phyloP scores from a whole-genome alignment of 1,284 basidiomycete species.

The Fistulina hepatica region DNA sequence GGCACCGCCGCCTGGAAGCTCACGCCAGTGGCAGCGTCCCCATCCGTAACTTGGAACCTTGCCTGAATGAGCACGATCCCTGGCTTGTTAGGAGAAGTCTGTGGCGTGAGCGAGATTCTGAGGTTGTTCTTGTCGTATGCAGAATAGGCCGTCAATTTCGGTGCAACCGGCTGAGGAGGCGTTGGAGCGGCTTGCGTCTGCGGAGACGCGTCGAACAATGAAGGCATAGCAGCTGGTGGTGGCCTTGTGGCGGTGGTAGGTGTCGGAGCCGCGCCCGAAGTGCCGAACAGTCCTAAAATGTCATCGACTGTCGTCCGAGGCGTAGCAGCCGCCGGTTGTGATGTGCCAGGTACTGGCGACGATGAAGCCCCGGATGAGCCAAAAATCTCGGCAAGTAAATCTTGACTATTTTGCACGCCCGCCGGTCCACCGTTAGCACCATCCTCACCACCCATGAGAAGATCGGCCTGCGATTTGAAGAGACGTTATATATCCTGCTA shows the following conservation, averaged over 20 bases:
- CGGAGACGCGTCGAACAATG: constrained; percentile 23
- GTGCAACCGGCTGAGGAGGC: constrained; percentile 29
- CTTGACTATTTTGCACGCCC: constrained; percentile 65
- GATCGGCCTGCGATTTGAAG: constrained; percentile 39
- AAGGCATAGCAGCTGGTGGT: constrained; percentile 24
- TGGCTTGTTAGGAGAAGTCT: constrained; percentile 66
- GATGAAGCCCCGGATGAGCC: constrained; percentile 34
- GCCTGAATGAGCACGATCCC: constrained; percentile 88
- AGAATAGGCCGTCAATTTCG: constrained; percentile 61
- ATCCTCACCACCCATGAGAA: constrained; percentile 68
- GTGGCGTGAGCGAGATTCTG: constrained; percentile 83
- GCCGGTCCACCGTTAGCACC: constrained; percentile 30
- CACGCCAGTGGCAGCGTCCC: constrained; percentile 44
- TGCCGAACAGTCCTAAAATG: constrained; percentile 84
- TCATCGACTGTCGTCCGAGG: constrained; percentile 65
- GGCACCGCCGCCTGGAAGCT: constrained; percentile 98
- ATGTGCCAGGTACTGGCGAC: constrained; percentile 26
- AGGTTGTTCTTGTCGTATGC: constrained; percentile 91
- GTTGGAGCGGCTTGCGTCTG: constrained; percentile 17
- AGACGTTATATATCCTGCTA: constrained; percentile 3
- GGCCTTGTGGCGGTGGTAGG: too few species aligned
- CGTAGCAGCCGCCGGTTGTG: constrained; percentile 29
- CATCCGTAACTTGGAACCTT: constrained; percentile 67
- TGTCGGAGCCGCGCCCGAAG: constrained; percentile 29
- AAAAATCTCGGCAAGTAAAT: constrained; percentile 91